These are phyloP conservation scores for Jasminum sambac DNA, from an alignment of 257 asterid species.

Conservation along the genomic window DNA sequence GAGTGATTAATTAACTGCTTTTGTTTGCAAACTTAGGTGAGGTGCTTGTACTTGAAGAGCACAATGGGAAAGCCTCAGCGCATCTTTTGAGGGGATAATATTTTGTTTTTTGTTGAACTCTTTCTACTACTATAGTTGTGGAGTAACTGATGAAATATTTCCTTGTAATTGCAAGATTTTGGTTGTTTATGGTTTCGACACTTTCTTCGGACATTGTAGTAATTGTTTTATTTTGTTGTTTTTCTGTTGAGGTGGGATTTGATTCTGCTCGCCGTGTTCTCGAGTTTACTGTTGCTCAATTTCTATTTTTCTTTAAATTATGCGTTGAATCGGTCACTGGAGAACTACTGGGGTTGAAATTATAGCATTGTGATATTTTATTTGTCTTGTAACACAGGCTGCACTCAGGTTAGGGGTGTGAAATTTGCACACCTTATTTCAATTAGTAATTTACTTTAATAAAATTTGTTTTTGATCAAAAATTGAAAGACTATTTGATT, in stretches of 20 bases:
- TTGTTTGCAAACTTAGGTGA: conserved; percentile 34
- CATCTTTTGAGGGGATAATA: conserved; percentile 32
- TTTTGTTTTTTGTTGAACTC: neutral
- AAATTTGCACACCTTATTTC: no score
- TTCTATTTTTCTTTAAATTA: neutral
- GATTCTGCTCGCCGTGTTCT: neutral
- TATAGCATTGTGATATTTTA: no score
- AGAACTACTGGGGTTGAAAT: no score
- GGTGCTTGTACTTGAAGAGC: conserved; percentile 57
- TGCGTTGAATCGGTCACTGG: neutral
- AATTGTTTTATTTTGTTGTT: conserved; percentile 1
- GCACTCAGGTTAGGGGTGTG: no score
- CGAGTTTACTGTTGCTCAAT: neutral
- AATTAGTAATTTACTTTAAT: no score
- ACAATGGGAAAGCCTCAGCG: conserved; percentile 59
- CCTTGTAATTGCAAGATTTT: conserved; percentile 27
- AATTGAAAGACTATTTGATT: no score
- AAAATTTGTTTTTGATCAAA: no score
- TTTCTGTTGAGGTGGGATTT: neutral
- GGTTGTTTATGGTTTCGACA: conserved; percentile 18
- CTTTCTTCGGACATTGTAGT: conserved; percentile 3
- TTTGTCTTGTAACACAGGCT: no score
- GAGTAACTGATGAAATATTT: conserved; percentile 20
- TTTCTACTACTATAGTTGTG: conserved; percentile 13
- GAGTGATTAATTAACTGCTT: neutral